Evolutionary conservation across 331 rosid species (phyloP).

Genomic region (Saraca asoca): DNA sequence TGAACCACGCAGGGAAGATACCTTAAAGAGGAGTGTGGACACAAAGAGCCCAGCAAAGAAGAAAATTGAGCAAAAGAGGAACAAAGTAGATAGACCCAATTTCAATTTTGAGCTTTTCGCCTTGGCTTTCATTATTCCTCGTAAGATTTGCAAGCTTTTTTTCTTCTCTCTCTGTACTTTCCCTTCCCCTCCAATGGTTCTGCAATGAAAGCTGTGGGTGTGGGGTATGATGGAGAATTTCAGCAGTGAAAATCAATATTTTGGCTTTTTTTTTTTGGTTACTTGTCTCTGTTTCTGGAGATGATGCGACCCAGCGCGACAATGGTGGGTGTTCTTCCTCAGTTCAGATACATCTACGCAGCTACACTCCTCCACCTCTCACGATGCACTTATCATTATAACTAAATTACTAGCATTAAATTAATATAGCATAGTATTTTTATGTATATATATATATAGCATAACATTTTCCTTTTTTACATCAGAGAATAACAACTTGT

Average conservation of each 20-base stretch:
- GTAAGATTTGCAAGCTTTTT: constrained; percentile 6
- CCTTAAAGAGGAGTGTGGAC: constrained; percentile 43
- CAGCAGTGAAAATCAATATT: background rate
- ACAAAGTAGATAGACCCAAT: constrained; percentile 29
- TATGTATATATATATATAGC: no score
- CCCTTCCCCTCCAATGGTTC: constrained; percentile 6
- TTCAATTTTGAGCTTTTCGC: constrained; percentile 29
- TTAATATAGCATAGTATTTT: no score
- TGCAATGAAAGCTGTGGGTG: background rate
- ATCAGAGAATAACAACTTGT: no score
- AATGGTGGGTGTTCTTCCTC: constrained; percentile 28
- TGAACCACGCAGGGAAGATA: constrained; percentile 6
- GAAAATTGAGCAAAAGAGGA: constrained; percentile 36
- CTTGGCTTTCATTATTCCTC: constrained; percentile 41
- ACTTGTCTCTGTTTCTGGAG: constrained; percentile 14
- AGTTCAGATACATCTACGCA: background rate
- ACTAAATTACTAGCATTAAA: background rate
- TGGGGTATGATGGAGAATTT: constrained; percentile 4
- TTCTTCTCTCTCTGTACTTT: background rate
- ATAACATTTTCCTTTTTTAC: no score
- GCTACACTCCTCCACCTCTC: background rate
- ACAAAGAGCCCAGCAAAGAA: constrained; percentile 31
- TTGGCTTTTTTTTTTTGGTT: constrained; percentile 14
- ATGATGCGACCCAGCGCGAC: constrained; percentile 24
- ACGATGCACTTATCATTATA: background rate